Evolutionary conservation across 2,329 filamentous ascomycete species (phyloP).

Genomic region (Xylogone sp.): DNA sequence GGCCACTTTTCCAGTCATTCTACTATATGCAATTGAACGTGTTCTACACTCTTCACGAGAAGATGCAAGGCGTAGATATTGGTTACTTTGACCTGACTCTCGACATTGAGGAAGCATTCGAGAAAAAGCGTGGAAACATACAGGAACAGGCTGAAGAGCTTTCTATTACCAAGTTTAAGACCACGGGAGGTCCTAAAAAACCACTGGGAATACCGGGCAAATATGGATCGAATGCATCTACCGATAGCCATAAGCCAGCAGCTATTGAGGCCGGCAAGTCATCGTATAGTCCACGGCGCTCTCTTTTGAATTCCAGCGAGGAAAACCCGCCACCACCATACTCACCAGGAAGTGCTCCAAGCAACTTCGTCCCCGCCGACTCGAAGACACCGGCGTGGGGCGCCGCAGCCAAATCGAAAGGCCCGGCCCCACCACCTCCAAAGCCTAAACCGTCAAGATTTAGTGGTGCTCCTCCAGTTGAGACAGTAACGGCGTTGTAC

Average conservation of each 20-base stretch:
- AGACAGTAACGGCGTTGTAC: slow-evolving; percentile 87
- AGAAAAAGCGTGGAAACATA: slow-evolving; percentile 82
- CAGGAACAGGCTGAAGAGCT: slow-evolving; percentile 81
- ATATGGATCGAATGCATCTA: neutral
- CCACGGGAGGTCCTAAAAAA: slow-evolving; percentile 67
- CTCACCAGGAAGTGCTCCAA: slow-evolving; percentile 22
- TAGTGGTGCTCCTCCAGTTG: slow-evolving; percentile 58
- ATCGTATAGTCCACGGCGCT: slow-evolving; percentile 19
- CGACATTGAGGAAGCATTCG: slow-evolving; percentile 88
- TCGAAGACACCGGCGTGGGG: slow-evolving; percentile 38
- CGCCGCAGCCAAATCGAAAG: slow-evolving; percentile 55
- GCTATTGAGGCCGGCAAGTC: slow-evolving; percentile 30
- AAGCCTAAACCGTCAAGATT: slow-evolving; percentile 78
- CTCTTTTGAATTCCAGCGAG: slow-evolving; percentile 28
- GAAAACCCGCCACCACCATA: slow-evolving; percentile 71
- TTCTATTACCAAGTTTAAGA: slow-evolving; percentile 86
- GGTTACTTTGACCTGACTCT: slow-evolving; percentile 93
- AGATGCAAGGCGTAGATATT: slow-evolving; percentile 96
- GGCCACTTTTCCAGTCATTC: slow-evolving; percentile 95
- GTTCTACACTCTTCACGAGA: slow-evolving; percentile 97
- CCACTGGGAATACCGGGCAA: slow-evolving; percentile 5
- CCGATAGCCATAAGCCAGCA: neutral
- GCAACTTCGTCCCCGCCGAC: slow-evolving; percentile 33
- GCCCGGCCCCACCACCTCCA: slow-evolving; percentile 66
- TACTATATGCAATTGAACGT: slow-evolving; percentile 99